These are phyloP conservation scores for Stachybotrys elegans DNA, from an alignment of 2,329 filamentous ascomycete species.

Conservation along the genomic window DNA sequence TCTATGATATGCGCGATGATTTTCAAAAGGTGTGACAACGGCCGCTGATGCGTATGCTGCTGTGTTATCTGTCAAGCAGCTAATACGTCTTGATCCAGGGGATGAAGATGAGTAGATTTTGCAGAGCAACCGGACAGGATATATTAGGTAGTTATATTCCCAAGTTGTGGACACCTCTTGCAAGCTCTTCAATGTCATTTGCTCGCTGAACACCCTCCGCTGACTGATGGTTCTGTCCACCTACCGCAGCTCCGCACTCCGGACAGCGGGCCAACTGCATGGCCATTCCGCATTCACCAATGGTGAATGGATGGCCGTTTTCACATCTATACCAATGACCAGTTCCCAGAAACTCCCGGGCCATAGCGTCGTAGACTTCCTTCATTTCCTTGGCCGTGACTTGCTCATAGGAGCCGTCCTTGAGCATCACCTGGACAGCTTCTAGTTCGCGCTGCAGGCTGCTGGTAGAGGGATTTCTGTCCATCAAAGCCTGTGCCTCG, in stretches of 20 bases:
- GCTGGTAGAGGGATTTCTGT: slow-evolving; percentile 17
- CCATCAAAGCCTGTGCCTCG: slow-evolving; percentile 13
- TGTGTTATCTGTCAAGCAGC: neutral
- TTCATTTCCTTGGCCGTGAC: slow-evolving; percentile 48
- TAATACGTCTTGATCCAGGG: neutral
- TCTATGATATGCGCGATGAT: neutral
- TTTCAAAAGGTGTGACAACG: slow-evolving; percentile 5
- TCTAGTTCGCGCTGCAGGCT: slow-evolving; percentile 40
- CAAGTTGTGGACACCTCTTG: neutral
- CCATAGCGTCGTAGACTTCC: slow-evolving; percentile 47
- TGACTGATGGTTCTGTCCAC: slow-evolving; percentile 46
- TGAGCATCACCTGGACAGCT: slow-evolving; percentile 39
- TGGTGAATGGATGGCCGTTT: slow-evolving; percentile 56
- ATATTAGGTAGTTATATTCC: too few relatives aligned
- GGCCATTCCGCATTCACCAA: slow-evolving; percentile 63
- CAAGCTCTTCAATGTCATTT: slow-evolving; percentile 8
- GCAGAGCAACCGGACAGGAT: too few relatives aligned
- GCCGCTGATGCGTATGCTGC: neutral
- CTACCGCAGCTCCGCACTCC: slow-evolving; percentile 53
- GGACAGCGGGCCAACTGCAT: slow-evolving; percentile 58
- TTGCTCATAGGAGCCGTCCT: slow-evolving; percentile 39
- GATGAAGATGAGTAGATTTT: too few relatives aligned
- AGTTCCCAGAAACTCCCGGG: slow-evolving; percentile 40
- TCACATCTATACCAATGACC: slow-evolving; percentile 59
- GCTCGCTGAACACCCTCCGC: slow-evolving; percentile 47